Evolutionary conservation across 2,329 filamentous ascomycete genomes (phyloP).

Genomic region (Dactylellina cionopaga): DNA sequence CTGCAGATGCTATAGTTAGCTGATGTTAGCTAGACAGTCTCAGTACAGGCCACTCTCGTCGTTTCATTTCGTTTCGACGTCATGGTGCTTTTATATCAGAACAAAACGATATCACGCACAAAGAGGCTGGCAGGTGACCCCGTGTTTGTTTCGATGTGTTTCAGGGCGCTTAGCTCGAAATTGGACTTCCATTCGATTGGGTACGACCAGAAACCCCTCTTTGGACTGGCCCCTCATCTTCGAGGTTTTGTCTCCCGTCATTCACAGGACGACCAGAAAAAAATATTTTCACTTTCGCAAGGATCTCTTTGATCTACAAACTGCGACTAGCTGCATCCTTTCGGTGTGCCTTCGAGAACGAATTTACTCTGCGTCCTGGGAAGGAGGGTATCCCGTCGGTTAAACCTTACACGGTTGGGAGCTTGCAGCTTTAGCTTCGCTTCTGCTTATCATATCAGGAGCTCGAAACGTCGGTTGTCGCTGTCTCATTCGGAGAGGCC

Average conservation of each 20-base stretch:
- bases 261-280: constrained; percentile 4
- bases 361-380: constrained; percentile 5
- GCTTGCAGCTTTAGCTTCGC: constrained; percentile 49
- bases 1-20: too few relatives aligned
- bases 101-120: too few relatives aligned
- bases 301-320: too few relatives aligned
- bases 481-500: neutral
- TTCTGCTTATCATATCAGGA: constrained; percentile 48
- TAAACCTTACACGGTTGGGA: constrained; percentile 27
- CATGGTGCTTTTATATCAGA: too few relatives aligned
- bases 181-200: constrained; percentile 33
- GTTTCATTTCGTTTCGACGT: constrained; percentile 36
- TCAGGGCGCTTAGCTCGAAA: constrained; percentile 51
- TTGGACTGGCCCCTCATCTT: constrained; percentile 16
- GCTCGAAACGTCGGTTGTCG: constrained; percentile 31
- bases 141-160: constrained; percentile 46
- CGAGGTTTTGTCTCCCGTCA: neutral
- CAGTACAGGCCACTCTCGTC: too few relatives aligned
- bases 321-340: too few relatives aligned
- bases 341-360: constrained; percentile 5
- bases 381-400: constrained; percentile 29
- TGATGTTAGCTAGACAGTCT: too few relatives aligned
- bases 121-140: constrained; percentile 10
- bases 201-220: neutral
- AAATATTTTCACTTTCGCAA: too few relatives aligned